Percentiles rank a stretch among this genome's conserved stretches.
Evolutionary conservation across 306 rosid genomes (phyloP).

Genomic region (Rosa chinensis): DNA sequence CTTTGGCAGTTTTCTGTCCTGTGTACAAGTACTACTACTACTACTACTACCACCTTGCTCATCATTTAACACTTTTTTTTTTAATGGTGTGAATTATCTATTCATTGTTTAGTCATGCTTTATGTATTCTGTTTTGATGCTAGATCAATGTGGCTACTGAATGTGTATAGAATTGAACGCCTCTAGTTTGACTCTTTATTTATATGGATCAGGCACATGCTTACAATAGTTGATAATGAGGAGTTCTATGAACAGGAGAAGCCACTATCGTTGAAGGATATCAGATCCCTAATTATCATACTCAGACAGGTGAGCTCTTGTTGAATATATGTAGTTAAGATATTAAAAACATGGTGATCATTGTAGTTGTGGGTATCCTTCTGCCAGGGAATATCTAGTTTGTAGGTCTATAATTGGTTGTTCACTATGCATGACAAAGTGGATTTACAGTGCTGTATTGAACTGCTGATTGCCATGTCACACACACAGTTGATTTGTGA

Average conservation of each 20-base stretch:
- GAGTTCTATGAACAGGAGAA: slow-evolving; percentile 96
- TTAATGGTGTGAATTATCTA: slow-evolving; percentile 4
- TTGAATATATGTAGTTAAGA: slow-evolving; percentile 27
- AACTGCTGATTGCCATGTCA: background rate
- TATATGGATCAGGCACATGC: slow-evolving; percentile 80
- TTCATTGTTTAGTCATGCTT: slow-evolving; percentile 5
- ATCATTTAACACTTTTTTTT: slow-evolving; percentile 1
- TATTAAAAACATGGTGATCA: slow-evolving; percentile 10
- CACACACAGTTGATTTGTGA: background rate
- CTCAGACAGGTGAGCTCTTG: slow-evolving; percentile 74
- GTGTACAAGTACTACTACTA: slow-evolving; percentile 76
- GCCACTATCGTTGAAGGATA: slow-evolving; percentile 85
- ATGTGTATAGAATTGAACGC: slow-evolving; percentile 27
- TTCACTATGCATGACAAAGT: background rate
- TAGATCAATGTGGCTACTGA: slow-evolving; percentile 22
- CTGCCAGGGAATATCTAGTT: background rate
- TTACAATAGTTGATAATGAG: slow-evolving; percentile 88
- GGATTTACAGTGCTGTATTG: background rate
- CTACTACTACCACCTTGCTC: background rate
- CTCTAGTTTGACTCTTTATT: background rate
- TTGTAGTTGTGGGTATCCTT: background rate
- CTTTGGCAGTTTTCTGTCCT: slow-evolving; percentile 94
- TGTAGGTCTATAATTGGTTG: slow-evolving; percentile 2
- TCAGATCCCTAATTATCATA: slow-evolving; percentile 71
- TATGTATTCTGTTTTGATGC: slow-evolving; percentile 10